Conservation (phyloP, 306 rosid species). For the Carpinus fangiana region DNA sequence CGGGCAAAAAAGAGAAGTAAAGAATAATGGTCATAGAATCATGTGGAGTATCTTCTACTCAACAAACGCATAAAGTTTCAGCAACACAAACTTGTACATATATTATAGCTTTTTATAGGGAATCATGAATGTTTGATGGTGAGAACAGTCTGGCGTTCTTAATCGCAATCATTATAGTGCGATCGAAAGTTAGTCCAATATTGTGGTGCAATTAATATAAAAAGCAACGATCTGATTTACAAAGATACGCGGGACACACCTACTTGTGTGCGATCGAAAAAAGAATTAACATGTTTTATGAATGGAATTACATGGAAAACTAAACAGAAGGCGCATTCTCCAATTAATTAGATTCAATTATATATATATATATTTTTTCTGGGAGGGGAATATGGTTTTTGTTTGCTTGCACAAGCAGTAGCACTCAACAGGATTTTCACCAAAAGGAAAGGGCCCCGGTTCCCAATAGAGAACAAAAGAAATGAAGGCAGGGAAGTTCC, state of each 20-base stretch:
- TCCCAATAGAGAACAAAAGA: not conserved
- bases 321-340: not conserved
- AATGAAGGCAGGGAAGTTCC: not conserved
- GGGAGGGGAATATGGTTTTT: not conserved
- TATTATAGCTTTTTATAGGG: not conserved
- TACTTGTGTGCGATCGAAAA: not conserved
- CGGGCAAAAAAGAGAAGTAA: not conserved
- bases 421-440: too few species aligned
- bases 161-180: conserved; percentile 25
- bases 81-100: not conserved
- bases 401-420: not conserved
- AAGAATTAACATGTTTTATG: not conserved
- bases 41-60: conserved; percentile 28
- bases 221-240: conserved; percentile 14
- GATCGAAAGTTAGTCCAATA: not conserved
- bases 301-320: not conserved
- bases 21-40: not conserved
- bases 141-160: conserved; percentile 27
- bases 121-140: conserved; percentile 13
- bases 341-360: not conserved
- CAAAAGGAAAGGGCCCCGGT: not conserved
- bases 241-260: not conserved
- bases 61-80: conserved; percentile 15
- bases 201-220: not conserved
- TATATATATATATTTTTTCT: not conserved